These are phyloP conservation scores for Talaromyces pinophilus DNA, from an alignment of 2,329 filamentous ascomycete genomes.

Conservation along the genomic window DNA sequence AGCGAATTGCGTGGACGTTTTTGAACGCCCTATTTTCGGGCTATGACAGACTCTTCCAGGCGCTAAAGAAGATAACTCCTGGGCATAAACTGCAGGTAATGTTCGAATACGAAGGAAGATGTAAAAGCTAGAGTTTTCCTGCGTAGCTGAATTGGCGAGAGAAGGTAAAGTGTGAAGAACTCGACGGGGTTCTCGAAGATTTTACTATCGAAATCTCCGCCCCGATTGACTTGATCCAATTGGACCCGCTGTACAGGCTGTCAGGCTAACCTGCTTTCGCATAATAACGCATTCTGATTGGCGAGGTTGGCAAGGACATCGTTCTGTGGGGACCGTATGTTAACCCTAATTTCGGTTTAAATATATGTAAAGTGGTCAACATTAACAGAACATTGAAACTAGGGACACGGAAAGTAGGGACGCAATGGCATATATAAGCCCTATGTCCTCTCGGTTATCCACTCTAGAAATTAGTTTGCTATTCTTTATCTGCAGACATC, in stretches of 20 bases:
- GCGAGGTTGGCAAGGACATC: not conserved
- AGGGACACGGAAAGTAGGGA: not conserved
- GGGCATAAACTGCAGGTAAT: too few species aligned
- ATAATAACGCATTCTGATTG: not conserved
- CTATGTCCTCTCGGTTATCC: not conserved
- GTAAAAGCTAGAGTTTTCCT: not conserved
- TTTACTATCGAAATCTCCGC: not conserved
- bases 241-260: not conserved
- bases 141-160: not conserved
- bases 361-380: not conserved
- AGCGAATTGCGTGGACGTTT: not conserved
- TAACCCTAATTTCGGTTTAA: not conserved
- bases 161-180: not conserved
- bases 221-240: not conserved
- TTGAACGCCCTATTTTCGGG: not conserved
- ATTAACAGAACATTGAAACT: not conserved
- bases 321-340: not conserved
- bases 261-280: conserved; percentile 10
- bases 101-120: not conserved
- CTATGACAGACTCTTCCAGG: too few species aligned
- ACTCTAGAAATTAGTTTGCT: not conserved
- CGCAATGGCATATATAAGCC: not conserved
- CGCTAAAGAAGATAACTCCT: too few species aligned
- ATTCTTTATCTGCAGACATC: not conserved
- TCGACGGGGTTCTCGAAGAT: not conserved